Conservation (phyloP, 148 eudicot species). For the Selenicereus undatus region DNA sequence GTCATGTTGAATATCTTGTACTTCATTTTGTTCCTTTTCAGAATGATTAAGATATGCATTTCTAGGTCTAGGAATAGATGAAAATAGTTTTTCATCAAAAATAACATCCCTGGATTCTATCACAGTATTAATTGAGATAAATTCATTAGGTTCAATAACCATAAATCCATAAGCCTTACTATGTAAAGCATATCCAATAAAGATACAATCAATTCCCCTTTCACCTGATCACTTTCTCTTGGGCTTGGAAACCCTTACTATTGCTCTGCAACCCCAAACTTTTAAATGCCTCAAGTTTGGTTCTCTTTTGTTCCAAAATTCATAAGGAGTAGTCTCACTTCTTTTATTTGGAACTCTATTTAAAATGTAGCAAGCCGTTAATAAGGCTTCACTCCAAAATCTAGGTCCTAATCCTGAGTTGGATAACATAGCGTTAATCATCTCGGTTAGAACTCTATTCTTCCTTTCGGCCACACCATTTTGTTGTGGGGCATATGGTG, state of each 20-base stretch:
- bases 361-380: neutral
- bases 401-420: neutral
- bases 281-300: neutral
- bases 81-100: too few relatives aligned
- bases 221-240: neutral
- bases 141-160: too few relatives aligned
- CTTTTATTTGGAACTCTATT: conserved; percentile 10
- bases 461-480: conserved; percentile 12
- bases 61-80: too few relatives aligned
- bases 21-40: too few relatives aligned
- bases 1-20: too few relatives aligned
- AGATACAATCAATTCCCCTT: too few relatives aligned
- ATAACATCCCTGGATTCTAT: too few relatives aligned
- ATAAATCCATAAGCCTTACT: too few relatives aligned
- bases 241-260: neutral
- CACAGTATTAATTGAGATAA: too few relatives aligned
- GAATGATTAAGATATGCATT: too few relatives aligned
- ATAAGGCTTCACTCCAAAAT: conserved; percentile 4
- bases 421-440: conserved; percentile 5
- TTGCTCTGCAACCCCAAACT: conserved; percentile 1
- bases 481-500: conserved; percentile 12
- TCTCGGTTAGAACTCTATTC: conserved; percentile 10
- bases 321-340: conserved; percentile 4
- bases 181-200: too few relatives aligned
- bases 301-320: neutral